Conservation (phyloP, 306 rosid genomes). For the Medicago lupulina region DNA sequence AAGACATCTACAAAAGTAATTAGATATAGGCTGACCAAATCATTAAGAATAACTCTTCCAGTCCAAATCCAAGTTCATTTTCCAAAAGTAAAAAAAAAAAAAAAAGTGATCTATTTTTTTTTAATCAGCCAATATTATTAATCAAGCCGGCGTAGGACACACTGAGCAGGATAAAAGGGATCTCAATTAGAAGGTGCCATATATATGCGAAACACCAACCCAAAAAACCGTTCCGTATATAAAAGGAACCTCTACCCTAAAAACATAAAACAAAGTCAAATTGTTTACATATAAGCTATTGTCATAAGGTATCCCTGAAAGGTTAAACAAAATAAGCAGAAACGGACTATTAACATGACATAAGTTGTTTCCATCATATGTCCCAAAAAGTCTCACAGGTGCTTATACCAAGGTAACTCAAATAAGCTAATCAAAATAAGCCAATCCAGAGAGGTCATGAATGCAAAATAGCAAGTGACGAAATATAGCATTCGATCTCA, state of each 20-base stretch:
- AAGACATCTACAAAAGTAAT: neutral
- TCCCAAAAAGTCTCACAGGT: neutral
- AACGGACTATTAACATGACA: neutral
- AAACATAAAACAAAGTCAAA: neutral
- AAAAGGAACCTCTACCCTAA: neutral
- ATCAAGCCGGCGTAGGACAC: too few relatives aligned
- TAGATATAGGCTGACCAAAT: neutral
- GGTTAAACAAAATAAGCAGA: too few relatives aligned
- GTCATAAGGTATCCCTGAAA: neutral
- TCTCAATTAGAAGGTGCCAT: too few relatives aligned
- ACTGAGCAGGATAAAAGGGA: too few relatives aligned
- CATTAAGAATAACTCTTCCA: neutral
- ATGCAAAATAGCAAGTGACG: neutral
- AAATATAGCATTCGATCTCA: neutral
- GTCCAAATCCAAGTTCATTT: constrained; percentile 3
- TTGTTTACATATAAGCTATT: neutral
- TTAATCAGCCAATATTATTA: too few relatives aligned
- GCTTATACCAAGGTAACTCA: neutral
- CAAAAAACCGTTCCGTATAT: too few relatives aligned
- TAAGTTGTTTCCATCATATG: neutral
- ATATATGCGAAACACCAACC: too few relatives aligned
- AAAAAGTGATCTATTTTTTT: neutral
- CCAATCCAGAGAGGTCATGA: neutral
- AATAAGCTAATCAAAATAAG: neutral
- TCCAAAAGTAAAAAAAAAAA: neutral